These are phyloP conservation scores for Agaricus subrufescens DNA, from an alignment of 768 basidiomycete genomes.

Conservation along the genomic window DNA sequence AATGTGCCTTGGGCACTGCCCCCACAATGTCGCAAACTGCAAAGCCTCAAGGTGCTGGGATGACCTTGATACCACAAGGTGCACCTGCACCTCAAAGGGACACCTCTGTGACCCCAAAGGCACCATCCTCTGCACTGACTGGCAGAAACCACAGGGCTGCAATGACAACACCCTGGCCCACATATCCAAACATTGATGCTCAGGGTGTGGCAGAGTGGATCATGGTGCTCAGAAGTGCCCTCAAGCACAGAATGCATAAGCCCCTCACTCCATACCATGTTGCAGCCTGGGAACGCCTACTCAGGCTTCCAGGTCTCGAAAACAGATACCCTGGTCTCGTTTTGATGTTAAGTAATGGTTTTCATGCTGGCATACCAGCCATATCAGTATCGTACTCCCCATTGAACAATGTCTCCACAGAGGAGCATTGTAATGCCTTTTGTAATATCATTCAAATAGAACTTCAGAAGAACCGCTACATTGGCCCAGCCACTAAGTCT, in stretches of 20 bases:
- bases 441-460: constrained; percentile 17
- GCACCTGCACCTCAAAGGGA: constrained; percentile 13
- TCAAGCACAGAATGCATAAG: constrained; percentile 22
- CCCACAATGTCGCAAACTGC: constrained; percentile 20
- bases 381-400: constrained; percentile 26
- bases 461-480: constrained; percentile 18
- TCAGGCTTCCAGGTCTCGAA: constrained; percentile 15
- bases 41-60: neutral
- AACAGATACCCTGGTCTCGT: constrained; percentile 22
- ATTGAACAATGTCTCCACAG: constrained; percentile 23
- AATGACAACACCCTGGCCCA: constrained; percentile 14
- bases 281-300: constrained; percentile 22
- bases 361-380: constrained; percentile 25
- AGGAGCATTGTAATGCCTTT: constrained; percentile 10
- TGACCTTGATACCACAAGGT: constrained; percentile 5
- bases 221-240: constrained; percentile 39
- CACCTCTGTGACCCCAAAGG: constrained; percentile 18
- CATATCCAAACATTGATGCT: constrained; percentile 29
- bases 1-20: constrained; percentile 27
- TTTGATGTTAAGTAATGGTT: constrained; percentile 22
- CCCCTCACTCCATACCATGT: constrained; percentile 26
- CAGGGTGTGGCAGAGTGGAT: constrained; percentile 29
- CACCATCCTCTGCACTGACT: constrained; percentile 27
- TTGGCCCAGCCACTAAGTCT: constrained; percentile 22
- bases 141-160: constrained; percentile 26